Conservation (phyloP, 2,329 filamentous ascomycete species). For the Dactylella cylindrospora region DNA sequence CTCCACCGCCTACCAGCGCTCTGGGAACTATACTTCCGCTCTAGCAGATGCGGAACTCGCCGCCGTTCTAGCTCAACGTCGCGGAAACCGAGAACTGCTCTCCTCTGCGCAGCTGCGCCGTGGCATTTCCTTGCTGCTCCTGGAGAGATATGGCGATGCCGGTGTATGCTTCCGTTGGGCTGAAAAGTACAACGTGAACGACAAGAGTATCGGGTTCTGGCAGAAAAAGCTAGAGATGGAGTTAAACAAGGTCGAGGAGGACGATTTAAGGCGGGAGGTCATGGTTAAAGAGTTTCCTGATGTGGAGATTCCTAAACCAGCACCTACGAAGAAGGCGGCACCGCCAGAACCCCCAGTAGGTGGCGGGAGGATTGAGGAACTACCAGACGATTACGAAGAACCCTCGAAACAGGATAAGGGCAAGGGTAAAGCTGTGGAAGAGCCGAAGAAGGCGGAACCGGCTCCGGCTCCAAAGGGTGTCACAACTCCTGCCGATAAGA, state of each 20-base stretch:
- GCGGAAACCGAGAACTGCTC: constrained; percentile 65
- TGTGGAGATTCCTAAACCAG: constrained; percentile 51
- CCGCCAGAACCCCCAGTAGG: constrained; percentile 22
- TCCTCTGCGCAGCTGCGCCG: constrained; percentile 64
- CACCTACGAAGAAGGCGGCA: constrained; percentile 50
- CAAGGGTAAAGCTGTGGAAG: constrained; percentile 30
- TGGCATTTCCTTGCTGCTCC: constrained; percentile 61
- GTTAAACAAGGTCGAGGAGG: constrained; percentile 46
- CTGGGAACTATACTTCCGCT: constrained; percentile 53
- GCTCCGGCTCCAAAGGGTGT: constrained; percentile 37
- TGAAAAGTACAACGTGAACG: constrained; percentile 57
- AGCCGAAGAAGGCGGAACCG: constrained; percentile 36
- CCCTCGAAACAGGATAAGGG: constrained; percentile 11
- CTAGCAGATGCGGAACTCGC: constrained; percentile 59
- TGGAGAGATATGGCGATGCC: constrained; percentile 63
- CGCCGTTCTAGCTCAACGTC: constrained; percentile 56
- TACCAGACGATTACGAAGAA: constrained; percentile 36
- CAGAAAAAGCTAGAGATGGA: constrained; percentile 47
- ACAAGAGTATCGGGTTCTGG: constrained; percentile 53
- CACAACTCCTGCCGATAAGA: constrained; percentile 59
- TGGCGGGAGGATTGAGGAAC: constrained; percentile 30
- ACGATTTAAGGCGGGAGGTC: constrained; percentile 47
- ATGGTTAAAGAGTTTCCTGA: constrained; percentile 47
- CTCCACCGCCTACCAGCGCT: constrained; percentile 64
- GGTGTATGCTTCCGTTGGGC: constrained; percentile 59